Evolutionary conservation across 23 red algal genomes (phyloP).

Genomic region (Gracilaria vermiculophylla): DNA sequence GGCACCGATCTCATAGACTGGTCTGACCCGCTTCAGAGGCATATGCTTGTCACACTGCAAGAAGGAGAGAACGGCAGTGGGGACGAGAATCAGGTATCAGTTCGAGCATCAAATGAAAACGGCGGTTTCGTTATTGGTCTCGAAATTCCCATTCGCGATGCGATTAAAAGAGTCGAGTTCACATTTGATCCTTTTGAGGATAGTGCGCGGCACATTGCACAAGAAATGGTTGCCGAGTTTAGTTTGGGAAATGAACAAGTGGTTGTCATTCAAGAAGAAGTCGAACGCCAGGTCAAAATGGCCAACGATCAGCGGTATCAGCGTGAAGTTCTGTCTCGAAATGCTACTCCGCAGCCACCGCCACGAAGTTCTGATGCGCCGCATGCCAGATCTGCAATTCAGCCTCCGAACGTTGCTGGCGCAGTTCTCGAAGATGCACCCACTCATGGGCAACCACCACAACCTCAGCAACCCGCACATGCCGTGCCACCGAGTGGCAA

Average conservation of each 20-base stretch:
- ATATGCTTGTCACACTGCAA: constrained; percentile 42
- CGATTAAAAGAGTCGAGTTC: constrained; percentile 90
- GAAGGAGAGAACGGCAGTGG: constrained; percentile 26
- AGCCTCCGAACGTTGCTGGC: background rate
- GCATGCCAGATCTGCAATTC: background rate
- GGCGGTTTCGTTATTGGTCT: constrained; percentile 71
- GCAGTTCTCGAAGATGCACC: background rate
- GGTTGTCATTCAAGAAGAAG: constrained; percentile 74
- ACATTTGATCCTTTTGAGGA: constrained; percentile 89
- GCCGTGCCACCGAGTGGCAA: background rate
- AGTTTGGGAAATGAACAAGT: constrained; percentile 62
- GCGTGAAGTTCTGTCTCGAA: constrained; percentile 55
- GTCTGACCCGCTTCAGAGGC: constrained; percentile 42
- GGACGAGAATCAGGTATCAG: constrained; percentile 49
- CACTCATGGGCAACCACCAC: background rate
- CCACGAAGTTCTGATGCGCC: background rate
- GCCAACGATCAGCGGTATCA: constrained; percentile 47
- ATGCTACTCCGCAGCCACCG: constrained; percentile 38
- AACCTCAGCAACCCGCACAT: background rate
- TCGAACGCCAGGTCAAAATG: constrained; percentile 75
- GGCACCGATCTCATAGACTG: constrained; percentile 51
- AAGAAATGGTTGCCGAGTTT: constrained; percentile 96
- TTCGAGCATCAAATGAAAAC: constrained; percentile 35
- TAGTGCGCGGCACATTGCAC: constrained; percentile 71
- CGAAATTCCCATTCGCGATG: constrained; percentile 82